phyloP scores from a whole-genome alignment of 805 yeast genomes.

The Candida michaelii region DNA sequence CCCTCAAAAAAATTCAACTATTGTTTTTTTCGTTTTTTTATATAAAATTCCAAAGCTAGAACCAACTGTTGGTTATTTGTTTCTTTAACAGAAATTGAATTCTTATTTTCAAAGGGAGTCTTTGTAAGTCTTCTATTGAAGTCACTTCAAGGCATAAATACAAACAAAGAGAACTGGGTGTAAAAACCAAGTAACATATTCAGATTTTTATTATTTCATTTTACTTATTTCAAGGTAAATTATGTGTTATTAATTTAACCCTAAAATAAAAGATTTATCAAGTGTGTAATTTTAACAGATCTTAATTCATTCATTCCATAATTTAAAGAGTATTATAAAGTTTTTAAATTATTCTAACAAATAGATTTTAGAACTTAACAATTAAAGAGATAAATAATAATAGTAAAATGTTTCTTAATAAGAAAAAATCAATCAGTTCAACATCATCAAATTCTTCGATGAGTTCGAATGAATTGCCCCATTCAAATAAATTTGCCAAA shows the following conservation, averaged over 20 bases:
- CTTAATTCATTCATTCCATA: conserved; percentile 7
- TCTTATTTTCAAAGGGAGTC: conserved; percentile 4
- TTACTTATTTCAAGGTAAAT: conserved; percentile 3
- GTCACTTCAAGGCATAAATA: not conserved
- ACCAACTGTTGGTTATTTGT: conserved; percentile 2
- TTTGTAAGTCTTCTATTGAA: conserved; percentile 4
- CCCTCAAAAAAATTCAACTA: conserved; percentile 2
- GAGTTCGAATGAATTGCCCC: conserved; percentile 13
- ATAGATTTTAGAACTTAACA: not conserved
- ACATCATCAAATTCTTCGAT: conserved; percentile 18
- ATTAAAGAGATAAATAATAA: conserved; percentile 15
- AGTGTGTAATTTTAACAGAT: conserved; percentile 4
- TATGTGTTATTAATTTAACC: conserved; percentile 7
- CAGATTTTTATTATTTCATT: not conserved
- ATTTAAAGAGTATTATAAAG: not conserved
- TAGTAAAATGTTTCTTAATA: conserved; percentile 17
- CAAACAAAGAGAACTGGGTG: not conserved
- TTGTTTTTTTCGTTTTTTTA: conserved; percentile 5
- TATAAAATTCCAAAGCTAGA: conserved; percentile 2
- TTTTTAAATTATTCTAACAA: conserved; percentile 2
- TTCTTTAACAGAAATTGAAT: conserved; percentile 5
- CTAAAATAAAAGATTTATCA: not conserved
- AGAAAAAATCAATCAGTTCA: conserved; percentile 26
- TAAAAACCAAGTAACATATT: not conserved
- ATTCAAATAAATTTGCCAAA: conserved; percentile 27